Percentiles rank a stretch among this genome's conserved stretches.
Conservation (phyloP, 306 rosid genomes). For the Rosa chinensis region DNA sequence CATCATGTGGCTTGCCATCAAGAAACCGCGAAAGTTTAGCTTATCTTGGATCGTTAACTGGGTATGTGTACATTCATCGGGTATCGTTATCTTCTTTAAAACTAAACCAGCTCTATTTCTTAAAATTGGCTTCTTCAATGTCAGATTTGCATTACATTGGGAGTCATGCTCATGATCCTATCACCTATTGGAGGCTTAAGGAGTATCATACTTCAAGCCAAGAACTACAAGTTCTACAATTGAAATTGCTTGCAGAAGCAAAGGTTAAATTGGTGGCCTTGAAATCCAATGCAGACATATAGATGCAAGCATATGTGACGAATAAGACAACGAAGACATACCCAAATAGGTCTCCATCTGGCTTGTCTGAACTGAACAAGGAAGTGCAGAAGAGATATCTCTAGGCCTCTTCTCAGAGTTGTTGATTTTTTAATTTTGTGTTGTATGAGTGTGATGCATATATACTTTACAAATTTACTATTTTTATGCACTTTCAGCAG, state of each 20-base stretch:
- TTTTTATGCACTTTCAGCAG: neutral
- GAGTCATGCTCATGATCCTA: conserved; percentile 50
- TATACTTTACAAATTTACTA: neutral
- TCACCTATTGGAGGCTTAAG: conserved; percentile 71
- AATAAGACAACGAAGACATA: conserved; percentile 4
- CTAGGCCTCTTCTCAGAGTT: neutral
- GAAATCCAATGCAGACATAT: neutral
- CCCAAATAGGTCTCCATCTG: neutral
- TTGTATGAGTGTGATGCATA: neutral
- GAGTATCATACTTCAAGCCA: conserved; percentile 53
- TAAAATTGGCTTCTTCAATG: conserved; percentile 14
- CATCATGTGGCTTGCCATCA: conserved; percentile 64
- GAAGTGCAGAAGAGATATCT: neutral
- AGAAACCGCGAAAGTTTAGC: conserved; percentile 58
- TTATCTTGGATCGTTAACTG: conserved; percentile 68
- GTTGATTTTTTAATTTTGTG: neutral
- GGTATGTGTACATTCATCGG: conserved; percentile 45
- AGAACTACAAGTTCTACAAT: conserved; percentile 43
- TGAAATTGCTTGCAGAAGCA: neutral
- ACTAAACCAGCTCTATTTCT: neutral
- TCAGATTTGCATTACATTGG: conserved; percentile 62
- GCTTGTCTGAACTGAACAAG: conserved; percentile 2
- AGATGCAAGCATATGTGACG: neutral
- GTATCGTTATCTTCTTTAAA: neutral
- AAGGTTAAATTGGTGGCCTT: neutral